Percentiles rank a stretch among this genome's conserved stretches.
Conservation (phyloP, 129 eudicot genomes). For the Daucus carota region DH1_v3.0 NC_030383.2:60166001-60166500, state of each 20-base stretch:
- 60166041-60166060: constrained; percentile 21
- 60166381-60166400: constrained; percentile 36
- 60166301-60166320: background rate
- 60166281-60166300: constrained; percentile 35
- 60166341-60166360: background rate
- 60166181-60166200: constrained; percentile 29
- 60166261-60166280: constrained; percentile 54
- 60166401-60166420: constrained; percentile 62
- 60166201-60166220: constrained; percentile 21
- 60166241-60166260: constrained; percentile 79
- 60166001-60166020: constrained; percentile 21
- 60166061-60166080: constrained; percentile 47
- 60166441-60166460: constrained; percentile 63
- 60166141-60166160: constrained; percentile 31
- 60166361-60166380: background rate
- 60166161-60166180: constrained; percentile 17
- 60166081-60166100: constrained; percentile 40
- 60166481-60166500: constrained; percentile 73
- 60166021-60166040: constrained; percentile 17
- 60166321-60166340: background rate
- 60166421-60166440: constrained; percentile 68
- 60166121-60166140: constrained; percentile 43
- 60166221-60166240: constrained; percentile 73
- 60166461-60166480: constrained; percentile 73
- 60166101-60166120: constrained; percentile 43